Evolutionary conservation across 768 basidiomycete genomes (phyloP).

Genomic region (Boletus barrowsii): DNA sequence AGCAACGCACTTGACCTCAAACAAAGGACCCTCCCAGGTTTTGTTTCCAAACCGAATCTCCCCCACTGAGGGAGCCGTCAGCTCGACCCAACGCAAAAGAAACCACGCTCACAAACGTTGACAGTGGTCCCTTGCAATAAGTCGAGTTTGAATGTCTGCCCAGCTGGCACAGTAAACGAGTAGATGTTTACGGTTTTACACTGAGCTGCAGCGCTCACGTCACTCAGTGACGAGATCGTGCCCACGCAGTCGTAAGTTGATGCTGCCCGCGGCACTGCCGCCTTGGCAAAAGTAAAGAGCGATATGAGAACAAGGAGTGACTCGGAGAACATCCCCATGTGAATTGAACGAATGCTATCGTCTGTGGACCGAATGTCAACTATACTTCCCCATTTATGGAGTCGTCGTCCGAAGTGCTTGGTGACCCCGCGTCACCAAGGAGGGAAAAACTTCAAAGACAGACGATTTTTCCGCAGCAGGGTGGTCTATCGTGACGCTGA

Average conservation of each 20-base stretch:
- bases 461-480: background rate
- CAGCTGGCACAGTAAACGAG: constrained; percentile 54
- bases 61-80: constrained; percentile 40
- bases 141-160: constrained; percentile 45
- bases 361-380: background rate
- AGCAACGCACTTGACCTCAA: constrained; percentile 43
- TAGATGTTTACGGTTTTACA: constrained; percentile 60
- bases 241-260: constrained; percentile 38
- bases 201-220: constrained; percentile 48
- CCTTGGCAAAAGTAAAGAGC: constrained; percentile 15
- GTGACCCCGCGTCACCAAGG: background rate
- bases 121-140: constrained; percentile 52
- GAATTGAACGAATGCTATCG: background rate
- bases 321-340: constrained; percentile 4
- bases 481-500: background rate
- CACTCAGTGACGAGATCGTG: constrained; percentile 51
- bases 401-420: background rate
- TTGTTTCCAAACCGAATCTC: constrained; percentile 53
- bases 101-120: constrained; percentile 46
- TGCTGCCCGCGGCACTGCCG: constrained; percentile 12
- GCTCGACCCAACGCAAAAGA: background rate
- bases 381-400: constrained; percentile 1
- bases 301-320: constrained; percentile 8
- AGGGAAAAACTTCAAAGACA: background rate
- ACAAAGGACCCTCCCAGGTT: constrained; percentile 54